Evolutionary conservation across 192 early-diverging fungal genomes (phyloP), one percentile per base, ranked within the genome.

Genomic region (Helicostylum pulchrum): DNA sequence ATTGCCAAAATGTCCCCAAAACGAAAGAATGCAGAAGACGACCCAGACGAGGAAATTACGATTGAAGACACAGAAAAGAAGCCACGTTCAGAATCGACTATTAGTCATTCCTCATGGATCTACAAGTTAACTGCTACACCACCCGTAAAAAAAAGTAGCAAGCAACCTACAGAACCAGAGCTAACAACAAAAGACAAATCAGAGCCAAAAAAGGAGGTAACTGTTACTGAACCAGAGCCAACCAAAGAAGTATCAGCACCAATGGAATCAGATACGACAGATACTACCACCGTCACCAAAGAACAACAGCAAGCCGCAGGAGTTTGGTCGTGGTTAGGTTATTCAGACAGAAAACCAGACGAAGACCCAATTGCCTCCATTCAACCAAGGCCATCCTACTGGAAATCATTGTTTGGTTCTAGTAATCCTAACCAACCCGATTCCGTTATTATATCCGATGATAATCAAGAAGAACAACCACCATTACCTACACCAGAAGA

Each of bases 381-480:
- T 10, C 52, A 54, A 15, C 31, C 53, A 54, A 54, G 19, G 15
- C 54, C 31, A 36, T 56, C 54, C 34, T 56, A 56, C 32, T 56
- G 54, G 54, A 56, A 56, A 17, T 56, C 54, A 19, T 36, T 56
- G n/a, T 56, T 56, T 19, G 34, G 31, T 8, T 56, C 54, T 20
- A 17, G 30, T 17, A 56, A 36, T n/a, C 19, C 54, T 7, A 9
- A 32, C 6, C 31, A 56, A 34, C n/a, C 6, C 5, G 54, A 56
- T 17, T 56, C 54, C 32, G 54, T 56, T 30, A 56, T 56, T 17
- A 56, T 56, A 56, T 56, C 54, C 31, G 54, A 56, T 34, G 54
- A 56, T 10, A 56, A 17, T 10, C 31, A 56, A 19, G 54, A 56
- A 39, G 36, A 39, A 39, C 36, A 39, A 39, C 36, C 36, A 39